Percentiles rank a stretch among this genome's conserved stretches.
These are phyloP conservation scores for Brassica napus DNA, from an alignment of 345 rosid species.

Conservation along the genomic window DNA sequence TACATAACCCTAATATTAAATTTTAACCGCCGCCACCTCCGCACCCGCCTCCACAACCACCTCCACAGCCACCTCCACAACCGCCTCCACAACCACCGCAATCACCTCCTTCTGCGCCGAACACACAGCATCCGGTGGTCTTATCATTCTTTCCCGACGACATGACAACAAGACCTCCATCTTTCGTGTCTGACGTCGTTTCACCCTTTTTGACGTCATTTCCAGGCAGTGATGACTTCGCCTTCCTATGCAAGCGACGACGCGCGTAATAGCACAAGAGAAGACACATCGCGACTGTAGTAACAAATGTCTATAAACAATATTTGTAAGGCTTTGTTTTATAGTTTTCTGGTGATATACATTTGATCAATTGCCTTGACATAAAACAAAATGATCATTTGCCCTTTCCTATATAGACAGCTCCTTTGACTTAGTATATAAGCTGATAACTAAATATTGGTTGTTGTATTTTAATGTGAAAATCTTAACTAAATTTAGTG, in stretches of 20 bases:
- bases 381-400: neutral
- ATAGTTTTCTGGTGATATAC: neutral
- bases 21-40: conserved; percentile 8
- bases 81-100: neutral
- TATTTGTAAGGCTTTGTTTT: neutral
- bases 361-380: neutral
- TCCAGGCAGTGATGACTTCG: neutral
- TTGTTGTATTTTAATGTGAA: no score
- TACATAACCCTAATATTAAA: neutral
- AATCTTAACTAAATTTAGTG: no score
- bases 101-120: neutral
- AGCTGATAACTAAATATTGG: neutral
- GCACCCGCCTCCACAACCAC: conserved; percentile 1
- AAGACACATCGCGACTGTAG: neutral
- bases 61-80: neutral
- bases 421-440: neutral
- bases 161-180: conserved; percentile 29
- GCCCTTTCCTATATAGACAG: neutral
- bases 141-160: conserved; percentile 7
- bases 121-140: neutral
- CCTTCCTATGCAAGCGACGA: neutral
- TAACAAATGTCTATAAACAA: neutral
- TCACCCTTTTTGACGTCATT: conserved; percentile 4
- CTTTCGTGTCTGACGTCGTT: neutral
- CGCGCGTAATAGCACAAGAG: conserved; percentile 8